Evolutionary conservation across 2,329 filamentous ascomycete genomes (phyloP).

Genomic region (Pochonia chlamydosporia): DNA sequence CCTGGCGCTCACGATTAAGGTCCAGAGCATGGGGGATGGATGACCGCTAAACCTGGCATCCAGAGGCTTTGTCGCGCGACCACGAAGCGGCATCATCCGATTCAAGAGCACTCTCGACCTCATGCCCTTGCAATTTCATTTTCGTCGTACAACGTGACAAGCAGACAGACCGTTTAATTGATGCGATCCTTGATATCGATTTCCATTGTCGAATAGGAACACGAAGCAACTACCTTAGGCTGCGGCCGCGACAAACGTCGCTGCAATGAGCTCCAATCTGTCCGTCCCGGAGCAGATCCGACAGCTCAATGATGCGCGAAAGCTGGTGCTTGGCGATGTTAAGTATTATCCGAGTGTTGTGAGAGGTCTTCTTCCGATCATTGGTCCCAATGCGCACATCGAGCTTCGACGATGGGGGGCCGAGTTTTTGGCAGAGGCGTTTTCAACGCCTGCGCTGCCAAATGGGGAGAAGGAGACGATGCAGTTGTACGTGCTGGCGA

Average conservation of each 20-base stretch:
- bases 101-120: background rate
- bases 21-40: constrained; percentile 3
- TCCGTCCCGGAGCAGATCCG: constrained; percentile 71
- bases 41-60: constrained; percentile 2
- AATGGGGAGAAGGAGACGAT: constrained; percentile 75
- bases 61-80: constrained; percentile 3
- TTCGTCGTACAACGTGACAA: constrained; percentile 1
- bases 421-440: constrained; percentile 92
- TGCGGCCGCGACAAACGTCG: constrained; percentile 13
- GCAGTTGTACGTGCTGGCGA: constrained; percentile 71
- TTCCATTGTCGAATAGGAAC: background rate
- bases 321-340: constrained; percentile 80
- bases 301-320: constrained; percentile 85
- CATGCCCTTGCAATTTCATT: constrained; percentile 1
- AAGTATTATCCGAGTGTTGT: constrained; percentile 89
- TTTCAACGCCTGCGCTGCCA: constrained; percentile 81
- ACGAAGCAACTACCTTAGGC: background rate
- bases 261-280: constrained; percentile 47
- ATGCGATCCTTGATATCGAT: background rate
- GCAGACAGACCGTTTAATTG: background rate
- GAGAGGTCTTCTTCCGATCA: constrained; percentile 86
- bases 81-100: background rate
- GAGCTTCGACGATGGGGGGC: constrained; percentile 93
- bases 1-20: background rate
- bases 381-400: constrained; percentile 66